These are phyloP conservation scores for Annona squamosa DNA, from an alignment of 164 flowering plant genomes.

Conservation along the genomic window DNA sequence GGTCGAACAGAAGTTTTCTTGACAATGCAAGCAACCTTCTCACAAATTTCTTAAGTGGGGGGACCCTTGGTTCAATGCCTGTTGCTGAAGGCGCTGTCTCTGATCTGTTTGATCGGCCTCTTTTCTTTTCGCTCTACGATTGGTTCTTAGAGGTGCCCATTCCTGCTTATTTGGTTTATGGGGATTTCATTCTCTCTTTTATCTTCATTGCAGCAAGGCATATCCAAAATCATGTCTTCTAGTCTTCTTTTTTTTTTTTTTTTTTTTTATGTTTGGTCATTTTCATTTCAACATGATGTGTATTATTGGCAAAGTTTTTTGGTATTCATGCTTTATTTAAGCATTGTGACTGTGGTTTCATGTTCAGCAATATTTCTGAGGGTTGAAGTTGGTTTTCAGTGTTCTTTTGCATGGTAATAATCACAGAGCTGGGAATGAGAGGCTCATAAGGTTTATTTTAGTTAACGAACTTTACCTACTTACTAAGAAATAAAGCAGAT, in stretches of 20 bases:
- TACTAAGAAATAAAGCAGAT: background rate
- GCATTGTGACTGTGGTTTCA: background rate
- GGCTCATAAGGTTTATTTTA: background rate
- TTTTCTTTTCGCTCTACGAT: slow-evolving; percentile 83
- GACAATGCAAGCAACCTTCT: slow-evolving; percentile 94
- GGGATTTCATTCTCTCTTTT: background rate
- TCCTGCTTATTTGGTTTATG: background rate
- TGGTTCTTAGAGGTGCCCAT: slow-evolving; percentile 82
- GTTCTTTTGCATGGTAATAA: background rate
- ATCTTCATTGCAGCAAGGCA: background rate
- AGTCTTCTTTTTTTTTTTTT: background rate
- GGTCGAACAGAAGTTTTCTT: slow-evolving; percentile 49
- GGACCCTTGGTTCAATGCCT: slow-evolving; percentile 82
- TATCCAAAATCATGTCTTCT: background rate
- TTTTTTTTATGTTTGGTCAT: no score
- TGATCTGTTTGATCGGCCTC: slow-evolving; percentile 74
- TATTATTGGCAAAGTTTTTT: no score
- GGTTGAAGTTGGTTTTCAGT: background rate
- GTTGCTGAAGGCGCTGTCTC: slow-evolving; percentile 93
- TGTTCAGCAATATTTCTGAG: background rate
- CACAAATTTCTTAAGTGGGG: slow-evolving; percentile 83
- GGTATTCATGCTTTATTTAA: background rate
- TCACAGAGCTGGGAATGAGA: background rate
- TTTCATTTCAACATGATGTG: background rate
- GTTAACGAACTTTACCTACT: background rate